Conservation (phyloP, 2,329 filamentous ascomycete species). For the Aspergillus fumigatus region DNA sequence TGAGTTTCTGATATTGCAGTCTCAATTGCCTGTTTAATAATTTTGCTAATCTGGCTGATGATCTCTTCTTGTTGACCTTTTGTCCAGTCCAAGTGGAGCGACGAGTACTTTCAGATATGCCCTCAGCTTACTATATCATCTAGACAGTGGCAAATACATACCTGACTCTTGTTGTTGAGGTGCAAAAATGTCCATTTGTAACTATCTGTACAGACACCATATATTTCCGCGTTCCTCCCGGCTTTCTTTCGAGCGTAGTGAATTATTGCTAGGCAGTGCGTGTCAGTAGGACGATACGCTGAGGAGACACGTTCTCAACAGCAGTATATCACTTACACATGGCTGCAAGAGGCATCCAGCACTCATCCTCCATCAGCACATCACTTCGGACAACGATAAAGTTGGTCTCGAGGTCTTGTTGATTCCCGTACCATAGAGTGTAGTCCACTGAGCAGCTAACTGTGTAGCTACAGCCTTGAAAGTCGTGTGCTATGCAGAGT, state of each 20-base stretch:
- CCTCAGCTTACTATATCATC: not conserved
- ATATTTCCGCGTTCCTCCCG: not conserved
- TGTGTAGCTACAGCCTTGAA: not conserved
- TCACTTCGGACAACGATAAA: not conserved
- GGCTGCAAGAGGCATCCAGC: not conserved
- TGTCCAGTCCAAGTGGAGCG: not conserved
- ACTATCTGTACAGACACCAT: constrained; percentile 1
- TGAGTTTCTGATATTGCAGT: not conserved
- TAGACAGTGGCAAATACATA: not conserved
- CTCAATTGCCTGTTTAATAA: not conserved
- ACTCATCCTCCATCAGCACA: not conserved
- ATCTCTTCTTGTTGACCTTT: not conserved
- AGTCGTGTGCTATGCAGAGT: not conserved
- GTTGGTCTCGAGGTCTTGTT: not conserved
- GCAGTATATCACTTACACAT: not conserved
- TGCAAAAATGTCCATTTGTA: constrained; percentile 2
- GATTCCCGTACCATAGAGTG: not conserved
- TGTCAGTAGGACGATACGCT: not conserved
- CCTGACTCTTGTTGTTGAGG: not conserved
- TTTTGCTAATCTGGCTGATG: not conserved
- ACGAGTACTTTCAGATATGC: not conserved
- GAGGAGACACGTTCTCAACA: not conserved
- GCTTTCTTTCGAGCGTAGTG: not conserved
- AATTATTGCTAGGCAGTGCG: not conserved
- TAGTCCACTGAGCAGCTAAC: not conserved